A percentile compares a stretch with the other conserved stretches of the same genome.
Conservation (phyloP, 2,329 filamentous ascomycete species). For the Ascomycota sp. region DNA sequence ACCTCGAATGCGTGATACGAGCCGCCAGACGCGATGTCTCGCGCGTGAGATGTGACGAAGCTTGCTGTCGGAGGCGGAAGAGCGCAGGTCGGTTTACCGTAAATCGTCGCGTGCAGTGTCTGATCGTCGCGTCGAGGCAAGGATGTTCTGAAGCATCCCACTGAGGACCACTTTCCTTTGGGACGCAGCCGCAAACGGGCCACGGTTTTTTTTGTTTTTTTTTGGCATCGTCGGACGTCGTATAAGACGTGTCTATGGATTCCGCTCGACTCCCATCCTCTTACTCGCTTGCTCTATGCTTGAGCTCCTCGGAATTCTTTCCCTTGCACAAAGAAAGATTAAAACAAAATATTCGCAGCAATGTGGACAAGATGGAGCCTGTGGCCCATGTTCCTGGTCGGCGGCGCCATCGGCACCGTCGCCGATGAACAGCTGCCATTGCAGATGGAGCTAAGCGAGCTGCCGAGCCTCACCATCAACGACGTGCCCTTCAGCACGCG, state of each 20-base stretch:
- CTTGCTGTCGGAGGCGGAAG: too few species aligned
- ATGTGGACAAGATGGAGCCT: neutral
- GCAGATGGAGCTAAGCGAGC: neutral
- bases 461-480: neutral
- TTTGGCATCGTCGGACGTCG: neutral
- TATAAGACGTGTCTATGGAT: too few species aligned
- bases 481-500: constrained; percentile 16
- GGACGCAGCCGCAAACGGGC: neutral
- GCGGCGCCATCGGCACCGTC: neutral
- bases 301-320: too few species aligned
- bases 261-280: too few species aligned
- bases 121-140: too few species aligned
- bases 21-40: neutral
- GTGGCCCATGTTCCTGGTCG: neutral
- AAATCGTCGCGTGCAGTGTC: too few species aligned
- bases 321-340: too few species aligned
- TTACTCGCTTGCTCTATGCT: too few species aligned
- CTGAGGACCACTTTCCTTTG: too few species aligned
- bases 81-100: too few species aligned
- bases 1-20: neutral
- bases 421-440: neutral
- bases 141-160: too few species aligned
- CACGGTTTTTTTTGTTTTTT: neutral
- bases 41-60: neutral
- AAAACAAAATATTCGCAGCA: too few species aligned